Base-by-base conservation (phyloP, 257 asterid species). In the Solanum appendiculatum region DNA sequence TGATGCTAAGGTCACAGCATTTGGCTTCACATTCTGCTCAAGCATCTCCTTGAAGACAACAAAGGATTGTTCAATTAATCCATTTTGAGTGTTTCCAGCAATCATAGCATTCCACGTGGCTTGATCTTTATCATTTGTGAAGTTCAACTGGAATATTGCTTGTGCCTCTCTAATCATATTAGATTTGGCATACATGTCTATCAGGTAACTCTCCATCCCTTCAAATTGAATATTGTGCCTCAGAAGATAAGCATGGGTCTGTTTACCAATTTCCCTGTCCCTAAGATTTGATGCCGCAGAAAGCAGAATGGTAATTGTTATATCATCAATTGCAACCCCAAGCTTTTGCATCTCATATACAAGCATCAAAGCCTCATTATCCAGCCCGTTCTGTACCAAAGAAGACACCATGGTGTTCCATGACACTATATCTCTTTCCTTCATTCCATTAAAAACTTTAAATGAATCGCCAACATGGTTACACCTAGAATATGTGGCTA, bases 101-200 rank as follows among this genome's bases (percentile, higher is more conserved):
- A 96, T 94, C 93, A 96, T 94, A 29, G 95, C 93, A 25, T 96
- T 96, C 98, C 98, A 96, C 46, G 90, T 90, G 66, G 95, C 95
- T 42, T 86, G 94, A 91, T 96, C 98, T 56, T 85, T 88, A 86
- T 90, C 84, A 9, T 51, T 87, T 82, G 69, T 84, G 91, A 90
- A 89, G 88, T 84, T 88, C 54, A 64, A 74, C 9, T 70, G 40
- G 68, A 95, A 95, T 86, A 95, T 66, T 64, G 80, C 85, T 70
- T 92, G 91, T 58, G 98, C 98, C 81, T 90, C 89, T 83, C 87
- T 75, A 85, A 91, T 85, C 88, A 90, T 87, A 75, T 95, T 92
- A 7, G 96, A 91, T 86, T 94, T 93, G 31, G 96, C 91, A 90
- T 95, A 95, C 98, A 92, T 95, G 86, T 95, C 96, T 74, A 94